Evolutionary conservation across 345 rosid genomes (phyloP), one percentile per base, ranked within the genome.

Genomic region (Luvunga scandens): DNA sequence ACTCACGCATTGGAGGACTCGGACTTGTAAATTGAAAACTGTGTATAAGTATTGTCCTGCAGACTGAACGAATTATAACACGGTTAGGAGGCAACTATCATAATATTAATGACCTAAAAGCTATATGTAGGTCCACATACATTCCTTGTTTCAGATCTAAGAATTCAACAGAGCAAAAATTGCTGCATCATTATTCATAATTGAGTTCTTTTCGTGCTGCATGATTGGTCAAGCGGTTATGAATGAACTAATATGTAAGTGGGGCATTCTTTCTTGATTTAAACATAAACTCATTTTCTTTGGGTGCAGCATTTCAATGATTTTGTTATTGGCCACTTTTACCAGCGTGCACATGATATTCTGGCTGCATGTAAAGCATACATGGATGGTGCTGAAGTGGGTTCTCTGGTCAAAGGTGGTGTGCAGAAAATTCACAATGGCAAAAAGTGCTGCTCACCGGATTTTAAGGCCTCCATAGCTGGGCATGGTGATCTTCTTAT

Each of bases 331-430:
- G 99, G 98, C 21, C 97, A 91, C 81, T 95, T 95, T 89, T 85
- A 80, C 81, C 84, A 78, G 75, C 83, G 81, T 55, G 93, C 94
- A 48, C 82, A 78, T 73, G 93, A 88, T 61, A 88, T 93, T 67
- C 72, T 93, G 75, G 85, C 84, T 69, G 96, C 98, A 34, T 92
- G 99, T 79, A 83, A 87, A 83, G 93, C 94, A 7, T 91, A 95
- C 75, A 81, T 75, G 83, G 90, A 84, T 24, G 99, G 97, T 66
- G 97, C 92, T 65, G 84, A 84, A 61, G 93, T 92, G 12, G 98
- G 91, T 38, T 84, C 81, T 79, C 71, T 85, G 74, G 88, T 86
- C 59, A 88, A 82, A 77, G 94, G 90, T 67, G 88, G 86, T n/a
- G 89, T 80, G 80, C 87, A 83, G 80, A 89, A 84, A 56, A 88